A percentile compares a stretch with the other conserved stretches of the same genome.
Conservation (phyloP, 2,329 filamentous ascomycete species). For the Byssochlamys sp. region DNA sequence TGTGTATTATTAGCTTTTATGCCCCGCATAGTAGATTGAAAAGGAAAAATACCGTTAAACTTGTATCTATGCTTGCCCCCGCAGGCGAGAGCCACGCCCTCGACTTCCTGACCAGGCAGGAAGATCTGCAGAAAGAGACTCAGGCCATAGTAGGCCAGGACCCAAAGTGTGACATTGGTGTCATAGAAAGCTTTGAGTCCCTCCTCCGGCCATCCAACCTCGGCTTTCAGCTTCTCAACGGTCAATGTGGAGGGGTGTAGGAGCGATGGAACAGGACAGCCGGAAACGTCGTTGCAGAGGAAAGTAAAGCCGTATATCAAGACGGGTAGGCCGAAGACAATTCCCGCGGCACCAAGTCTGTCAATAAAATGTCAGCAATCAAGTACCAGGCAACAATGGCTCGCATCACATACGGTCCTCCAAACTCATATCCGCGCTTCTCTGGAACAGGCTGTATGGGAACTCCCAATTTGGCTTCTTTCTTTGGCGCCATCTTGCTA, state of each 20-base stretch:
- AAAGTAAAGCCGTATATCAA: conserved; percentile 73
- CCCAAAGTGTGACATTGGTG: conserved; percentile 58
- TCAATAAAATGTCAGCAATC: conserved; percentile 7
- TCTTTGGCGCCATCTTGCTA: conserved; percentile 24
- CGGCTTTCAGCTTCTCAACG: conserved; percentile 62
- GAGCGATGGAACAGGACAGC: conserved; percentile 77
- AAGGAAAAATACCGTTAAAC: conserved; percentile 54
- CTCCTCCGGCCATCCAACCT: conserved; percentile 69
- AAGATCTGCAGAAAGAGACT: conserved; percentile 65
- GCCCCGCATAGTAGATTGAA: conserved; percentile 2
- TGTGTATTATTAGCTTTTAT: conserved; percentile 27
- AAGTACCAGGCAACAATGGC: neutral
- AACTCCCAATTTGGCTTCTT: conserved; percentile 18
- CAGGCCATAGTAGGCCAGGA: conserved; percentile 67
- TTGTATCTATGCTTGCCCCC: conserved; percentile 73
- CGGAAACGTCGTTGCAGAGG: conserved; percentile 82
- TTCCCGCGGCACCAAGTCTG: conserved; percentile 65
- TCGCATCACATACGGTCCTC: conserved; percentile 33
- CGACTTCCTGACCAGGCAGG: conserved; percentile 61
- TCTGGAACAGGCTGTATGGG: conserved; percentile 28
- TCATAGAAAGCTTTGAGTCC: conserved; percentile 64
- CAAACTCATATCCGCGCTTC: conserved; percentile 39
- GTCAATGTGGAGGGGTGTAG: conserved; percentile 63
- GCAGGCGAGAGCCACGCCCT: conserved; percentile 60
- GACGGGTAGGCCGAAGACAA: conserved; percentile 71